These are phyloP conservation scores for Circinella minor DNA, from an alignment of 371 early-diverging fungal genomes.

Conservation along the genomic window DNA sequence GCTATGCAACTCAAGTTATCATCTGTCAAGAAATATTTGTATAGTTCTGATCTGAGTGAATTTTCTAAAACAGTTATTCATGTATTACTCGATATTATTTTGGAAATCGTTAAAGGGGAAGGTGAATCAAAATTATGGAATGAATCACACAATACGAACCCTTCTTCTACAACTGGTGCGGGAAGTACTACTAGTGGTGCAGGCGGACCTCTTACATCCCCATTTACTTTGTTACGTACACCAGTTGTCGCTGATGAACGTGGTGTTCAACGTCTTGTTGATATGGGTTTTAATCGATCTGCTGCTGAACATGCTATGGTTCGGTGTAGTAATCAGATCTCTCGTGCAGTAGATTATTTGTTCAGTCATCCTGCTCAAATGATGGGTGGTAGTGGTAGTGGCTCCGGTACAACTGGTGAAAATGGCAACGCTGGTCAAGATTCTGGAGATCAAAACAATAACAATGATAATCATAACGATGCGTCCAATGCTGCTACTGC, in stretches of 20 bases:
- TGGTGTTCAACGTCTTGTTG: conserved; percentile 74
- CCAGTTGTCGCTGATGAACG: conserved; percentile 60
- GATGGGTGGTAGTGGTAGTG: conserved; percentile 14
- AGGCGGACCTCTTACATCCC: conserved; percentile 22
- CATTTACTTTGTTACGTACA: conserved; percentile 40
- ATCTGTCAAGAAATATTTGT: conserved; percentile 51
- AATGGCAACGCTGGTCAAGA: neutral
- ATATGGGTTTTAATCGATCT: conserved; percentile 90
- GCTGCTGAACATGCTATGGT: conserved; percentile 84
- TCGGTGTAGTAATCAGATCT: conserved; percentile 80
- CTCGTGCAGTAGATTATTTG: conserved; percentile 89
- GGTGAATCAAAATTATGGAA: conserved; percentile 56
- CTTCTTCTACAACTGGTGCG: conserved; percentile 5
- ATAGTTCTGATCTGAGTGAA: conserved; percentile 40
- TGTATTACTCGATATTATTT: conserved; percentile 58
- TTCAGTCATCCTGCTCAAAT: conserved; percentile 76
- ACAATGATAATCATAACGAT: neutral
- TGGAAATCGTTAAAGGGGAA: conserved; percentile 75
- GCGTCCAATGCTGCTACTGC: neutral
- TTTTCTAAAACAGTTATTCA: conserved; percentile 56
- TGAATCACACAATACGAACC: conserved; percentile 20
- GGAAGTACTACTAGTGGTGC: no score
- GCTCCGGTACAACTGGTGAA: neutral
- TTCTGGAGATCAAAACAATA: conserved; percentile 7
- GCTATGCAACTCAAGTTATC: conserved; percentile 58